Evolutionary conservation across 2,329 filamentous ascomycete genomes (phyloP).

Genomic region (Diaporthe citri): DNA sequence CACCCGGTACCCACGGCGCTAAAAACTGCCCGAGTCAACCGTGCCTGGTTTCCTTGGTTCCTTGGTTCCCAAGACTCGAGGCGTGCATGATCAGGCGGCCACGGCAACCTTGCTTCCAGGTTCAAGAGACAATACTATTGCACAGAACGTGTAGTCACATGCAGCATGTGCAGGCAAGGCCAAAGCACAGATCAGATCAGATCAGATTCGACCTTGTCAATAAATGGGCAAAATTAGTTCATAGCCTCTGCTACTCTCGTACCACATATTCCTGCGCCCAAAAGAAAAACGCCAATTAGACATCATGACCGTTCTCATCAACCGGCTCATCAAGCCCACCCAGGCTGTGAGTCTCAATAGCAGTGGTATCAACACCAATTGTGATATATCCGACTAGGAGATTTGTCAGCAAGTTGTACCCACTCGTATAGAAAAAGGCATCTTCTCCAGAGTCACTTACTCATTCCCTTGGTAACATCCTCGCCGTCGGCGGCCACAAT

Average conservation of each 20-base stretch:
- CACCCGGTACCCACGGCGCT: constrained; percentile 8
- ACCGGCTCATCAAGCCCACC: constrained; percentile 10
- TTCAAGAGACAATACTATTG: neutral
- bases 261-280: neutral
- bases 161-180: neutral
- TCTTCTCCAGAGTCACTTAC: neutral
- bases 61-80: neutral
- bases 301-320: constrained; percentile 9
- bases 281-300: neutral
- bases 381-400: neutral
- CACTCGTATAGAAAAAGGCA: too few relatives aligned
- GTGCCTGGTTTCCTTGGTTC: neutral
- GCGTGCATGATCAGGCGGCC: neutral
- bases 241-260: neutral
- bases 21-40: constrained; percentile 14
- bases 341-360: neutral
- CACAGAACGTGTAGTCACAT: neutral
- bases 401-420: neutral
- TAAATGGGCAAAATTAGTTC: neutral
- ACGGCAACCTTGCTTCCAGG: neutral
- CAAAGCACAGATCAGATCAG: neutral
- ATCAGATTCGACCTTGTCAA: neutral
- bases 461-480: constrained; percentile 33
- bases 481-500: constrained; percentile 28
- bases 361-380: constrained; percentile 14